Conservation (phyloP, 768 basidiomycete species). For the Tricholoma sp. region DNA sequence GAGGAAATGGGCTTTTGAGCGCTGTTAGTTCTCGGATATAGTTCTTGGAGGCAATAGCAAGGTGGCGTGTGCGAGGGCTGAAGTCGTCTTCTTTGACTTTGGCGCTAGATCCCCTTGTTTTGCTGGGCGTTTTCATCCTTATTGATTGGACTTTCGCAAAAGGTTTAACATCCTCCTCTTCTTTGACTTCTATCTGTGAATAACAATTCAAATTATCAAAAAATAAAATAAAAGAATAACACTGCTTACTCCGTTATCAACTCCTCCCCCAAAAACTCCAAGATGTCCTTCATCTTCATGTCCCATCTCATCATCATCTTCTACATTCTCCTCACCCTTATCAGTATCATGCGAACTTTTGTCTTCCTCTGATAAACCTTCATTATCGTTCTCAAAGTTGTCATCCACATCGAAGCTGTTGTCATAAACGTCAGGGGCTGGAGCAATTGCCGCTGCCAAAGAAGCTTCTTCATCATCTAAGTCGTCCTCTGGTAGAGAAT, state of each 20-base stretch:
- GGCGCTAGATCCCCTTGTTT: neutral
- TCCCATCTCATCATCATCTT: neutral
- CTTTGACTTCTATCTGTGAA: neutral
- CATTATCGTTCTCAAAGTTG: neutral
- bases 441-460: neutral
- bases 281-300: neutral
- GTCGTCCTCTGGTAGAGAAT: neutral
- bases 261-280: neutral
- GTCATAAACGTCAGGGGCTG: neutral
- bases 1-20: neutral
- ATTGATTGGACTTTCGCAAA: neutral
- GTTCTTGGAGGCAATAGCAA: neutral
- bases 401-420: neutral
- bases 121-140: neutral
- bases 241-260: neutral
- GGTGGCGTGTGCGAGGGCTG: neutral
- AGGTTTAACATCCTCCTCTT: neutral
- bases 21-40: neutral
- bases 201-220: neutral
- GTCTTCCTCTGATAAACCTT: neutral
- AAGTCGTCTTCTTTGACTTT: neutral
- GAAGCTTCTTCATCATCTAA: neutral
- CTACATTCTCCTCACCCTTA: neutral
- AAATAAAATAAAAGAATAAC: neutral
- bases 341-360: neutral